phyloP scores from a whole-genome alignment of 306 rosid species.

The Rosa chinensis region DNA sequence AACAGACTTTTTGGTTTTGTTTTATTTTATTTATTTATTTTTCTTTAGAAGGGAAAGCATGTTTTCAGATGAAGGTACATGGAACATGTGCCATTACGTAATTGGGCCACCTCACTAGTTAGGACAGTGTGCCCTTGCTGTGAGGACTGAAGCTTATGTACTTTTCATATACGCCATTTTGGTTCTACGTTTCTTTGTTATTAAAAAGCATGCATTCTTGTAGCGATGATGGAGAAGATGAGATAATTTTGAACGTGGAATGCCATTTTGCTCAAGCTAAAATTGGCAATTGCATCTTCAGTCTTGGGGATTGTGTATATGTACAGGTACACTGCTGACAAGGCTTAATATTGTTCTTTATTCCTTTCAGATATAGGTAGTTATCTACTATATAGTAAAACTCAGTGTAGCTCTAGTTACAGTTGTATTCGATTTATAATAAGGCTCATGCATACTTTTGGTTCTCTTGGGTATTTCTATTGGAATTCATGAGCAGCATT shows the following conservation, averaged over 20 bases:
- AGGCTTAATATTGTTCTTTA: neutral
- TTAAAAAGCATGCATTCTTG: constrained; percentile 23
- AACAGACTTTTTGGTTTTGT: neutral
- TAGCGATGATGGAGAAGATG: constrained; percentile 79
- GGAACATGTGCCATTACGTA: too few species aligned
- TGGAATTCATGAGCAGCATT: constrained; percentile 3
- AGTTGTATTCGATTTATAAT: neutral
- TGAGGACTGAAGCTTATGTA: neutral
- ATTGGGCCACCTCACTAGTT: too few species aligned
- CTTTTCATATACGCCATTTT: neutral
- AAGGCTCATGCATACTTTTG: neutral
- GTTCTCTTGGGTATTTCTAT: neutral
- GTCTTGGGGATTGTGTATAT: constrained; percentile 84
- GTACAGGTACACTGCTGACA: constrained; percentile 48
- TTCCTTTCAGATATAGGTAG: neutral
- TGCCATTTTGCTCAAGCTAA: constrained; percentile 79
- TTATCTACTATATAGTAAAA: neutral
- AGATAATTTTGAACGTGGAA: constrained; percentile 64
- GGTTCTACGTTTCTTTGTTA: constrained; percentile 15
- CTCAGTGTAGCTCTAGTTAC: neutral
- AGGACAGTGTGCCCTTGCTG: neutral
- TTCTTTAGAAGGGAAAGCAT: too few species aligned
- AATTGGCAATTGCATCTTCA: constrained; percentile 47
- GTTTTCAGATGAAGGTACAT: too few species aligned
- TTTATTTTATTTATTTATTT: too few species aligned